These are phyloP conservation scores for Fusarium metavorans DNA, from an alignment of 2,329 filamentous ascomycete genomes.

Conservation along the genomic window DNA sequence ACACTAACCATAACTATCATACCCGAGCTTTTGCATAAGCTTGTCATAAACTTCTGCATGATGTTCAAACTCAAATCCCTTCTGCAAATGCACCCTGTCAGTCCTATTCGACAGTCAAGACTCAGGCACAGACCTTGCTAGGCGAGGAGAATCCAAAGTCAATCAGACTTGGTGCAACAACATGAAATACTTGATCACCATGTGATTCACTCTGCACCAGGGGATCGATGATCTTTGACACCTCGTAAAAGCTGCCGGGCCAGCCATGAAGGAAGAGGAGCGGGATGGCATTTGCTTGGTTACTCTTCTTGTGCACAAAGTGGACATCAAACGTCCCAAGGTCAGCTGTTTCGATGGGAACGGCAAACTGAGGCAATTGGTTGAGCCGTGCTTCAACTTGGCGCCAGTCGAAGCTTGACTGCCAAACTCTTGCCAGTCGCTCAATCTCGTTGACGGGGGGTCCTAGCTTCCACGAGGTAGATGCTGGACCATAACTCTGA, in stretches of 20 bases:
- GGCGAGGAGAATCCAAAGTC: constrained; percentile 20
- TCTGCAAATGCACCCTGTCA: not conserved
- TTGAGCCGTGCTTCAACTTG: constrained; percentile 67
- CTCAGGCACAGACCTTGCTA: not conserved
- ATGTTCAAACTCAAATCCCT: not conserved
- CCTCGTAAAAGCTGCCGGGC: constrained; percentile 22
- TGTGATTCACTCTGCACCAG: not conserved
- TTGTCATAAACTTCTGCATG: constrained; percentile 15
- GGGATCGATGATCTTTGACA: constrained; percentile 5
- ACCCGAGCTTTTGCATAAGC: constrained; percentile 23
- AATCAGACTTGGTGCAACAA: constrained; percentile 17
- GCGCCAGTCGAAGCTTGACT: constrained; percentile 68
- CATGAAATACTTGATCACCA: not conserved
- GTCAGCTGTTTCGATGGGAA: constrained; percentile 61
- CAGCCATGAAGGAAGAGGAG: constrained; percentile 61
- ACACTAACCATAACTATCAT: constrained; percentile 6
- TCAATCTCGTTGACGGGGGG: constrained; percentile 40
- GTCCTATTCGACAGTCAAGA: not conserved
- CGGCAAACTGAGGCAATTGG: constrained; percentile 65
- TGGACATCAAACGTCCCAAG: constrained; percentile 71
- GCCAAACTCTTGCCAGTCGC: constrained; percentile 47
- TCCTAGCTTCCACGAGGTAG: constrained; percentile 38
- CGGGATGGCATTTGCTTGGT: constrained; percentile 64
- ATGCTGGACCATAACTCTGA: not conserved
- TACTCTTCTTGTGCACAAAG: constrained; percentile 68